Evolutionary conservation across 345 rosid species (phyloP).

Genomic region (Erysimum cheiranthoides): DNA sequence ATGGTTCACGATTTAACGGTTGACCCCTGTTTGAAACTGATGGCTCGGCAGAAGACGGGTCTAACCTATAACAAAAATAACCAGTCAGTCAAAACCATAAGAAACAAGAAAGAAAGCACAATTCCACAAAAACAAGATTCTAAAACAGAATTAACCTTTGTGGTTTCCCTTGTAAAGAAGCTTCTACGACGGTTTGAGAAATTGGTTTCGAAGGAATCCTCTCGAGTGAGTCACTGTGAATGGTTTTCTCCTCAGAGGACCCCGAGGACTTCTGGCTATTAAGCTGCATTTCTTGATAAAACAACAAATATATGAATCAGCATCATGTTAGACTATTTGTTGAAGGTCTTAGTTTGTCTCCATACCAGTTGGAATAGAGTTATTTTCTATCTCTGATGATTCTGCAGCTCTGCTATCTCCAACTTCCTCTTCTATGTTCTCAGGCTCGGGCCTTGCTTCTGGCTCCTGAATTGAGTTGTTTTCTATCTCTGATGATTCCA

Average conservation of each 20-base stretch:
- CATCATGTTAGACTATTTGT: conserved; percentile 18
- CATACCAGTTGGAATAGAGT: conserved; percentile 26
- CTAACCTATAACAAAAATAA: conserved; percentile 63
- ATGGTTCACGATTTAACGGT: conserved; percentile 29
- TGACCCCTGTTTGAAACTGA: conserved; percentile 44
- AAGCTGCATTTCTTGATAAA: conserved; percentile 69
- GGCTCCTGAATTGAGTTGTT: conserved; percentile 51
- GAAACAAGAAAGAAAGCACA: not conserved
- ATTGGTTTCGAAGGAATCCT: conserved; percentile 40
- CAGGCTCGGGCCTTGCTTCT: conserved; percentile 39
- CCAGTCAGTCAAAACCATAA: conserved; percentile 35
- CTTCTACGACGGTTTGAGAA: conserved; percentile 38
- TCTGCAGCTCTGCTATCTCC: conserved; percentile 34
- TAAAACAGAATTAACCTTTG: conserved; percentile 53
- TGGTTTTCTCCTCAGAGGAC: conserved; percentile 42
- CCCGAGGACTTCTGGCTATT: conserved; percentile 40
- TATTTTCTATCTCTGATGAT: conserved; percentile 34
- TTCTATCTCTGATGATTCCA: conserved; percentile 38
- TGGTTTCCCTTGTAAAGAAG: conserved; percentile 71
- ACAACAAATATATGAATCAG: conserved; percentile 44
- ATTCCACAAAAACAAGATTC: conserved; percentile 24
- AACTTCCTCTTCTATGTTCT: conserved; percentile 38
- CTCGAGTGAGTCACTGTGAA: conserved; percentile 42
- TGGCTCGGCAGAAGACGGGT: conserved; percentile 50
- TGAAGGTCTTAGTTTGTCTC: conserved; percentile 18